Percentiles rank a stretch among this genome's conserved stretches.
Conservation (phyloP, 495 filamentous ascomycete species). For the Annulohypoxylon bovei region DNA sequence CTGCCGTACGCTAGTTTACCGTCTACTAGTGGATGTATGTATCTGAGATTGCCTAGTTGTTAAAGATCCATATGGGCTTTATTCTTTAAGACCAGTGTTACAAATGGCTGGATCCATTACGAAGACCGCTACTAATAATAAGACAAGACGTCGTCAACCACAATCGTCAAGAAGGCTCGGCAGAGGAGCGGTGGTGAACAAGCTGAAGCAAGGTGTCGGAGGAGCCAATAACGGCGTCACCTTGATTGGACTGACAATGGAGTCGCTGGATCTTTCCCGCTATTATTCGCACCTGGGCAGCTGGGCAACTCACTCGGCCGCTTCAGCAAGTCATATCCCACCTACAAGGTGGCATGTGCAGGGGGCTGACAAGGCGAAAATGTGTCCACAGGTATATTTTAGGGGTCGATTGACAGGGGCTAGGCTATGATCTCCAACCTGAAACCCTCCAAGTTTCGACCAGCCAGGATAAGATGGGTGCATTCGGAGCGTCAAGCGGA, state of each 20-base stretch:
- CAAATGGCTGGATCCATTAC: slow-evolving; percentile 12
- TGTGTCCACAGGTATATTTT: slow-evolving; percentile 7
- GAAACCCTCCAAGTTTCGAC: slow-evolving; percentile 50
- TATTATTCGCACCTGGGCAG: not conserved
- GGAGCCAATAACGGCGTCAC: slow-evolving; percentile 22
- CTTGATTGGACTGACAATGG: slow-evolving; percentile 16
- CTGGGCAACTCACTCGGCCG: slow-evolving; percentile 7
- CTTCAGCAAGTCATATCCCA: slow-evolving; percentile 32
- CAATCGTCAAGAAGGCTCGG: slow-evolving; percentile 10
- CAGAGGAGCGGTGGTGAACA: not conserved
- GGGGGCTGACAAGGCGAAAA: slow-evolving; percentile 23
- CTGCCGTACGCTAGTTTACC: slow-evolving; percentile 7
- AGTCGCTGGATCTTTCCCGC: not conserved
- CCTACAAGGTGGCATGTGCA: slow-evolving; percentile 51
- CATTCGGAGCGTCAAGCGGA: slow-evolving; percentile 27
- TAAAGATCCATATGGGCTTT: not conserved
- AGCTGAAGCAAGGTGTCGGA: slow-evolving; percentile 11
- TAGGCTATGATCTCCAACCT: slow-evolving; percentile 44
- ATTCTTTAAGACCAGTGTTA: slow-evolving; percentile 8
- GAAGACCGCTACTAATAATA: slow-evolving; percentile 12
- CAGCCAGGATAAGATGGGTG: slow-evolving; percentile 38
- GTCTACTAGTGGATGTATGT: not conserved
- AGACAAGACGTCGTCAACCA: slow-evolving; percentile 11
- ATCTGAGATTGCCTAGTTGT: not conserved
- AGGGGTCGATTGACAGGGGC: slow-evolving; percentile 34